Evolutionary conservation across 495 filamentous ascomycete genomes (phyloP).

Genomic region (Tuber indicum): DNA sequence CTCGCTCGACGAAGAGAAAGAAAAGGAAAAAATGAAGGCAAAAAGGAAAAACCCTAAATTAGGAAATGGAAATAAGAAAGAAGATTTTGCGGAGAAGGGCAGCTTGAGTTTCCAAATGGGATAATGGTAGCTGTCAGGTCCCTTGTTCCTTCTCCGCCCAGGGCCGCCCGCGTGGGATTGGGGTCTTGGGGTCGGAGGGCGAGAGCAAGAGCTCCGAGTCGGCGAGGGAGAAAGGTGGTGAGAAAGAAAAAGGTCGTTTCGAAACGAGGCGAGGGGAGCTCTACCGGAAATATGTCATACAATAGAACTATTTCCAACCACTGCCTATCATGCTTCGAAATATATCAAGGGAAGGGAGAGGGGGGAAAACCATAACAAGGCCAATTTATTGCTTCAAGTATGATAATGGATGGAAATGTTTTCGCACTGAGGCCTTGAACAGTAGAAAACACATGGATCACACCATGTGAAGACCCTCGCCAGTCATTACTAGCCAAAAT

Average conservation of each 20-base stretch:
- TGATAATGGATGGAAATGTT: neutral
- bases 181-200: neutral
- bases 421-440: neutral
- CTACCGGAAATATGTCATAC: neutral
- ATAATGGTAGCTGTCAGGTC: neutral
- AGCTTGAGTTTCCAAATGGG: neutral
- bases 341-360: neutral
- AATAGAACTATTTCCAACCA: neutral
- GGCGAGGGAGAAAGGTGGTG: neutral
- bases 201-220: neutral
- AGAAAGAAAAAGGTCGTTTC: neutral
- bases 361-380: neutral
- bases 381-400: neutral
- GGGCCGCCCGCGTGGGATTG: neutral
- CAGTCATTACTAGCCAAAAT: neutral
- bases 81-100: neutral
- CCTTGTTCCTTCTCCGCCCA: slow-evolving; percentile 3
- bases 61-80: slow-evolving; percentile 5
- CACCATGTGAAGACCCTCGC: neutral
- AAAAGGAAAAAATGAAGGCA: slow-evolving; percentile 3
- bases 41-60: slow-evolving; percentile 1
- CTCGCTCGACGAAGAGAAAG: neutral
- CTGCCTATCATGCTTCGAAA: neutral
- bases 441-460: neutral
- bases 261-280: slow-evolving; percentile 1